Base-by-base conservation (phyloP, 1,139 yeast species). In the Taphrina betulina region DNA sequence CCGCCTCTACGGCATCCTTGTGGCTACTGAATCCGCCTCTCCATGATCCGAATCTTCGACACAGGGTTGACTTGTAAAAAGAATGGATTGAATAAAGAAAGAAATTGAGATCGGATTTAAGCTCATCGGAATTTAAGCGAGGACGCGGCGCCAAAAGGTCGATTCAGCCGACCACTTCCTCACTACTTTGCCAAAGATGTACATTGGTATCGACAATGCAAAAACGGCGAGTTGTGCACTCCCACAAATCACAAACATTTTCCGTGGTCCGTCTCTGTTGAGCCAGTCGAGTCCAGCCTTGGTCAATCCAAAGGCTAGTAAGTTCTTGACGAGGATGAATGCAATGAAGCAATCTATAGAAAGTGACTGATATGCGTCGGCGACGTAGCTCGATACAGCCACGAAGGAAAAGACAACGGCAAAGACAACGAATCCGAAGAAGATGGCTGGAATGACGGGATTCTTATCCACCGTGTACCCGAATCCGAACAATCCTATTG, bases 401-500 rank as follows among this genome's bases (percentile, higher is more conserved):
- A 59, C 61, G 19, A 59, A 53, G 35, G 62, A 61, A 37, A 59
- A 35, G 26, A 60, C 58, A 59, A 61, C 57, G 35, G 60, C 59
- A 29, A 59, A 58, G 12, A 61, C 43, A 41, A 54, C 63, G 34
- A 61, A 40, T 2, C 63, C 63, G 34, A 59, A 60, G 34, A 60
- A 58, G 20, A 59, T 34, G 5, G 63, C 57, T 16, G 63, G 63
- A 10, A 60, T 48, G 20, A 16, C 31, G 5, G 56, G 44, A 16
- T 37, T 35, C 37, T 36, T 45, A 1, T 63, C 67, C 33, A 71
- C 64, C 1, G 77, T 64, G 78, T 78, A 75, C 3, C 80, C 80
- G 63, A 73, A 77, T 2, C 80, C 80, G 68, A 77, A 72, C 22
- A 77, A 66, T 1, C 80, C 80, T 35, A 72, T 68, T 58, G 72